phyloP scores from a whole-genome alignment of 164 flowering plant genomes.

The Liquidambar formosana region DNA sequence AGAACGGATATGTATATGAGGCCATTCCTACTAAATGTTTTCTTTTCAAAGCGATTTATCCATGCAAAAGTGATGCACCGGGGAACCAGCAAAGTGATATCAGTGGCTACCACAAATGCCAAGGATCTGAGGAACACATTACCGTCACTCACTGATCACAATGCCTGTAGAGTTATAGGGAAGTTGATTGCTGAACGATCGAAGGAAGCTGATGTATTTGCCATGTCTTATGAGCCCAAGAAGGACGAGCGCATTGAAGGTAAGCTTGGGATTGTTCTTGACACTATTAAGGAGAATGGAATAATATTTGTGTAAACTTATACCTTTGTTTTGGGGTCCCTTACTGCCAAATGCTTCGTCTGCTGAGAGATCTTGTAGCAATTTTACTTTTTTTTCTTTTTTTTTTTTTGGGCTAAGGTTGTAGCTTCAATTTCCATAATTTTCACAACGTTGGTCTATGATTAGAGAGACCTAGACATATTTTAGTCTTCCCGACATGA shows the following conservation, averaged over 20 bases:
- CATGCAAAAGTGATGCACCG: slow-evolving; percentile 97
- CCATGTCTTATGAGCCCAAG: slow-evolving; percentile 77
- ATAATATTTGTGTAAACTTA: slow-evolving; percentile 65
- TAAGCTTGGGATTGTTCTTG: slow-evolving; percentile 75
- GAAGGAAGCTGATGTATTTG: slow-evolving; percentile 91
- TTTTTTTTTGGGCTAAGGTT: no score
- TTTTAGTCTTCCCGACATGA: no score
- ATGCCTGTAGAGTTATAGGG: slow-evolving; percentile 80
- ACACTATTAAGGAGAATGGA: slow-evolving; percentile 85
- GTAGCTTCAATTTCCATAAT: no score
- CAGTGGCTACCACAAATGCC: slow-evolving; percentile 90
- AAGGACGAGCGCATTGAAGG: slow-evolving; percentile 81
- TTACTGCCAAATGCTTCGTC: no score
- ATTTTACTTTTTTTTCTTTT: no score
- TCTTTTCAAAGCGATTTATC: slow-evolving; percentile 82
- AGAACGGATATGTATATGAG: slow-evolving; percentile 95
- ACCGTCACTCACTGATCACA: slow-evolving; percentile 70
- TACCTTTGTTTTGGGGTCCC: no score
- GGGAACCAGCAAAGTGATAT: slow-evolving; percentile 89
- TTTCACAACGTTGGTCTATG: no score
- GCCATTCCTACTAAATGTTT: slow-evolving; percentile 84
- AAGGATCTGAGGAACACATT: slow-evolving; percentile 79
- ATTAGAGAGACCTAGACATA: no score
- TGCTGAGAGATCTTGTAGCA: no score
- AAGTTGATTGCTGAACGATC: slow-evolving; percentile 84